These are phyloP conservation scores for Pyrenochaeta sp. DNA, from an alignment of 2,329 filamentous ascomycete species.

Conservation along the genomic window DNA sequence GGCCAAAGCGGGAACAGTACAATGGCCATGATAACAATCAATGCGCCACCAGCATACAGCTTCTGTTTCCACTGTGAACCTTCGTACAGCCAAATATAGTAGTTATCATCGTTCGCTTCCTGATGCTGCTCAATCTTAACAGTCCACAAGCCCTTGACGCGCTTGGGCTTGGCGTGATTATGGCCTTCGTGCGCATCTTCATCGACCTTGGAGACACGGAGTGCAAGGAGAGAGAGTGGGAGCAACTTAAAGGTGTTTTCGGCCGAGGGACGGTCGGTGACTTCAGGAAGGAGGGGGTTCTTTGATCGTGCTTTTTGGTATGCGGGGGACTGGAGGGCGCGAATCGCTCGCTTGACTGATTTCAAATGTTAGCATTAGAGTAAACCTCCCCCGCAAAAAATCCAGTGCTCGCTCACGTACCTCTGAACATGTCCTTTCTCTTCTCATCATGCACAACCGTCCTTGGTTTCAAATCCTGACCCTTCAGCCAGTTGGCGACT, in stretches of 20 bases:
- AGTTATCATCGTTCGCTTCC: conserved; percentile 83
- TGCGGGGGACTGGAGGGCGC: conserved; percentile 85
- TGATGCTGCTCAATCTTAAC: conserved; percentile 97
- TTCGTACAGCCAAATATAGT: conserved; percentile 97
- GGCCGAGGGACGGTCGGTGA: conserved; percentile 86
- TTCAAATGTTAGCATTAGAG: conserved; percentile 1
- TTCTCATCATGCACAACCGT: conserved; percentile 96
- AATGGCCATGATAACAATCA: conserved; percentile 83
- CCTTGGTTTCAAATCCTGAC: conserved; percentile 85
- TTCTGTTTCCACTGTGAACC: conserved; percentile 93
- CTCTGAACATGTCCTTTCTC: conserved; percentile 97
- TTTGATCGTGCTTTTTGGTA: conserved; percentile 90
- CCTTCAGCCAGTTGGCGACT: conserved; percentile 84
- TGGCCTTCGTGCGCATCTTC: conserved; percentile 74
- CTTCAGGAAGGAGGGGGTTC: conserved; percentile 86
- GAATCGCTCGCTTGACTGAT: conserved; percentile 94
- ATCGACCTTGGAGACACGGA: conserved; percentile 86
- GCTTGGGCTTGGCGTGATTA: conserved; percentile 70
- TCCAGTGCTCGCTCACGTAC: conserved; percentile 62
- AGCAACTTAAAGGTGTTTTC: conserved; percentile 96
- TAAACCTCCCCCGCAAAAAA: neutral
- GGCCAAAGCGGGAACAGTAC: conserved; percentile 98
- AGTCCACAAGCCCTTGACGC: conserved; percentile 94
- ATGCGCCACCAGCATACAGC: conserved; percentile 84
- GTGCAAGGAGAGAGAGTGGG: conserved; percentile 90